These are phyloP conservation scores for Microthyrium microscopicum DNA, from an alignment of 2,329 filamentous ascomycete species.

Conservation along the genomic window DNA sequence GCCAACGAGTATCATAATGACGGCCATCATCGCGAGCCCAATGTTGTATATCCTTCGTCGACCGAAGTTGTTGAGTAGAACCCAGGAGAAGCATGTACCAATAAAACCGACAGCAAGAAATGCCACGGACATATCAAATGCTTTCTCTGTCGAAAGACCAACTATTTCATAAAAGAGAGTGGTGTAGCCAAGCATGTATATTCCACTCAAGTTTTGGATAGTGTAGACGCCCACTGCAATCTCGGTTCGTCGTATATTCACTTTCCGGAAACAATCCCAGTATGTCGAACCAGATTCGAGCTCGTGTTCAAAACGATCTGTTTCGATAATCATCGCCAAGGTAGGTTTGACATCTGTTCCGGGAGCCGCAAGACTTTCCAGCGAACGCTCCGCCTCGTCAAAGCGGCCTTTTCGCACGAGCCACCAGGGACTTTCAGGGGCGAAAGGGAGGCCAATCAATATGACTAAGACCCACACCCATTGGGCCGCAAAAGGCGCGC, in stretches of 20 bases:
- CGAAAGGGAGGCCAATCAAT: constrained; percentile 47
- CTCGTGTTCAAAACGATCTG: constrained; percentile 61
- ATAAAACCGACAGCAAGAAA: constrained; percentile 54
- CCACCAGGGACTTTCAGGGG: constrained; percentile 60
- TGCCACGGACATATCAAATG: constrained; percentile 34
- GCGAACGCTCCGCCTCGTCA: constrained; percentile 48
- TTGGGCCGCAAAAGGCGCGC: constrained; percentile 26
- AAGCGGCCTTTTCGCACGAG: constrained; percentile 50
- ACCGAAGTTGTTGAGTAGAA: constrained; percentile 57
- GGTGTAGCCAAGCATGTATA: constrained; percentile 30
- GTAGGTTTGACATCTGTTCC: constrained; percentile 56
- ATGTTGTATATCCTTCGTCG: constrained; percentile 61
- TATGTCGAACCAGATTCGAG: constrained; percentile 62
- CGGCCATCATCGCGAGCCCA: constrained; percentile 42
- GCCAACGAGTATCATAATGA: constrained; percentile 63
- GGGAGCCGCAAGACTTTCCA: constrained; percentile 54
- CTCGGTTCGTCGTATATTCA: constrained; percentile 63
- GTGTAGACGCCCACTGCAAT: constrained; percentile 40
- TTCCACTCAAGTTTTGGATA: constrained; percentile 31
- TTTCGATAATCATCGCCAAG: constrained; percentile 83
- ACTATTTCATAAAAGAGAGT: constrained; percentile 33
- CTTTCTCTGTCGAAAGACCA: constrained; percentile 25
- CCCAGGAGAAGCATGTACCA: constrained; percentile 69
- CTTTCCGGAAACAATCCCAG: constrained; percentile 68
- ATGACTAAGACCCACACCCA: constrained; percentile 64